Evolutionary conservation across 1,284 basidiomycete species (phyloP), one percentile per base, ranked within the genome.

Genomic region (Ganoderma sinense): DNA sequence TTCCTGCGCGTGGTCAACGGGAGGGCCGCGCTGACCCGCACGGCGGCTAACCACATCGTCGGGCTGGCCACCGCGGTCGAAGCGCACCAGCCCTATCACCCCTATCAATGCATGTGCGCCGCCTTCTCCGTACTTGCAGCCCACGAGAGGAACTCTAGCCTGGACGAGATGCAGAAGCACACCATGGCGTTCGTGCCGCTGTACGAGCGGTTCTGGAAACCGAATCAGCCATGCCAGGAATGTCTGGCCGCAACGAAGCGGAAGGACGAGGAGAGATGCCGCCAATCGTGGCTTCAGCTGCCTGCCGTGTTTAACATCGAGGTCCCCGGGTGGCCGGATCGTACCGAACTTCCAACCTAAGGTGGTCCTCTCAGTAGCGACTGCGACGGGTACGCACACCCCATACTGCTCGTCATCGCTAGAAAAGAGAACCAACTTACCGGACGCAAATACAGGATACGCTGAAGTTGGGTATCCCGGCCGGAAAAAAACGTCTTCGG

Each of bases 1-100:
- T 5, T 65, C 20, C 31, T 58, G n/a, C 53, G 64, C 26, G 23
- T 58, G 20, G 33, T 65, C 48, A 43, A 65, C 11, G 53, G 53
- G 36, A 56, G 31, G 31, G 64, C 53, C 14, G 55, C 39, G 55
- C 40, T 43, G 23, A 40, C 36, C 8, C 64, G 64, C 13, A 48
- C 51, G 48, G 29, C 13, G 4, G 48, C 26, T 23, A 23, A 51
- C 5, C 48, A 13, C 11, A 51, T 51, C 13, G 23, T 51, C 48
- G 23, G 48, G 48, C 23, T 51, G 23, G 23, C 23, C 48, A 26
- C 48, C 23, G 11, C 23, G 4, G 14, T 26, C 2, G 11, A n/a
- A 51, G 11, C 5, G 48, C 2, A 26, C 0, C 6, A 23, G 23
- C 11, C n/a, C n/a, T 20, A 16, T 18, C 3, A n/a, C 20, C 7